These are phyloP conservation scores for Ogataea neopini DNA, from an alignment of 805 yeast genomes.

Conservation along the genomic window DNA sequence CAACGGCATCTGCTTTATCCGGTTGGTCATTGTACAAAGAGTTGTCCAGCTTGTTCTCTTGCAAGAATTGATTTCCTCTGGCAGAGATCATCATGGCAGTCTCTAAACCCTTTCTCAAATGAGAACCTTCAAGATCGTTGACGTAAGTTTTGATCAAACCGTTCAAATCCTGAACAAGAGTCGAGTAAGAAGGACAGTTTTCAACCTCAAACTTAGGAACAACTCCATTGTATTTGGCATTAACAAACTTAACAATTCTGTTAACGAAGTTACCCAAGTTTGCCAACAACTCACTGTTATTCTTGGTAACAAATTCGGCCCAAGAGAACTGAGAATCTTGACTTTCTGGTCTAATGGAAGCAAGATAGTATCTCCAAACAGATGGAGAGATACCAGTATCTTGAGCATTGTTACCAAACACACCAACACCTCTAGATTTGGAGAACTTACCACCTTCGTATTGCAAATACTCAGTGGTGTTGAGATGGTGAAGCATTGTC, in stretches of 20 bases:
- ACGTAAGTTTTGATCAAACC: constrained; percentile 60
- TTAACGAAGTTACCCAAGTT: constrained; percentile 96
- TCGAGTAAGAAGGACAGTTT: constrained; percentile 48
- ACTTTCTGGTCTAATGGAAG: constrained; percentile 91
- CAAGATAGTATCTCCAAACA: constrained; percentile 96
- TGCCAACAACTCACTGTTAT: constrained; percentile 91
- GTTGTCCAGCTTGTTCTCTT: constrained; percentile 94
- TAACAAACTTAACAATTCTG: constrained; percentile 86
- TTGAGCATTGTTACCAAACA: constrained; percentile 95
- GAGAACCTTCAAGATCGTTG: constrained; percentile 73
- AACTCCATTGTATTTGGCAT: constrained; percentile 89
- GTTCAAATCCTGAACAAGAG: constrained; percentile 58
- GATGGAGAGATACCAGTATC: constrained; percentile 89
- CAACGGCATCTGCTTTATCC: constrained; percentile 84
- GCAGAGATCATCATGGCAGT: constrained; percentile 87
- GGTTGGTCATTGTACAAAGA: constrained; percentile 74
- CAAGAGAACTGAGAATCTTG: constrained; percentile 97
- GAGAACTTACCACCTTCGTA: constrained; percentile 98
- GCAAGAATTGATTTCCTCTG: constrained; percentile 93
- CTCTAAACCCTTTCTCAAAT: constrained; percentile 87
- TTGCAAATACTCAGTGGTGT: constrained; percentile 94
- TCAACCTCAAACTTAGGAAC: constrained; percentile 64
- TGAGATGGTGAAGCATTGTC: constrained; percentile 89
- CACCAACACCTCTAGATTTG: constrained; percentile 97
- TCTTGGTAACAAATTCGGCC: constrained; percentile 92